These are phyloP conservation scores for Euphorbia tirucalli DNA, from an alignment of 345 rosid species.

Conservation along the genomic window DNA sequence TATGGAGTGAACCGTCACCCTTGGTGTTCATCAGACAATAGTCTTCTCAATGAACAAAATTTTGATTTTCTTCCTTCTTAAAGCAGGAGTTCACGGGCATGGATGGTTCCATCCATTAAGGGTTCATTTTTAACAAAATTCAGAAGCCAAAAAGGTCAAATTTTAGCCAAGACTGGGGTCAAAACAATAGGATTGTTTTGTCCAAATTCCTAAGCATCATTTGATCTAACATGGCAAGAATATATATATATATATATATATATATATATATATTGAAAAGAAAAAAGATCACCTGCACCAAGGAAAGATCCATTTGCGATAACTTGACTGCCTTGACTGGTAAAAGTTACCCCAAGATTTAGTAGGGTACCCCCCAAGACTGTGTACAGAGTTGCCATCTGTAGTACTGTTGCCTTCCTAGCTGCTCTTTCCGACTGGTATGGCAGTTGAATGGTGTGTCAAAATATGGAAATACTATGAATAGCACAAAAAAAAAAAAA, in stretches of 20 bases:
- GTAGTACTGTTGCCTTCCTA: conserved; percentile 70
- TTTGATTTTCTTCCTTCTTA: too few relatives aligned
- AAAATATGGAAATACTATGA: background rate
- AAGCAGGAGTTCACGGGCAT: too few relatives aligned
- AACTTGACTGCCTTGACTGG: conserved; percentile 58
- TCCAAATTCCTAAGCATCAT: background rate
- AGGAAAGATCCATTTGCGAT: conserved; percentile 75
- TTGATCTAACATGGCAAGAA: too few relatives aligned
- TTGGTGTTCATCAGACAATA: too few relatives aligned
- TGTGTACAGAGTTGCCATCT: conserved; percentile 90
- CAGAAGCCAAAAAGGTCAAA: too few relatives aligned
- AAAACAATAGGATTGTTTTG: too few relatives aligned
- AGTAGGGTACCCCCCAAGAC: conserved; percentile 77
- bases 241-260: too few relatives aligned
- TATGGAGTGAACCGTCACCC: too few relatives aligned
- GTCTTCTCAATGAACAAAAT: too few relatives aligned
- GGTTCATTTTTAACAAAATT: background rate
- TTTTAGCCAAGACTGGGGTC: background rate
- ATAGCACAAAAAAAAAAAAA: background rate
- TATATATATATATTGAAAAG: too few relatives aligned
- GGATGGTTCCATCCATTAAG: background rate
- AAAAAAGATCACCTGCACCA: conserved; percentile 59
- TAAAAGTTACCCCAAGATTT: conserved; percentile 76
- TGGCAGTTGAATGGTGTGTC: conserved; percentile 3
- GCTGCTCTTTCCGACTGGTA: conserved; percentile 92